phyloP scores from a whole-genome alignment of 441 rosid species.

The Populus tomentosa region DNA sequence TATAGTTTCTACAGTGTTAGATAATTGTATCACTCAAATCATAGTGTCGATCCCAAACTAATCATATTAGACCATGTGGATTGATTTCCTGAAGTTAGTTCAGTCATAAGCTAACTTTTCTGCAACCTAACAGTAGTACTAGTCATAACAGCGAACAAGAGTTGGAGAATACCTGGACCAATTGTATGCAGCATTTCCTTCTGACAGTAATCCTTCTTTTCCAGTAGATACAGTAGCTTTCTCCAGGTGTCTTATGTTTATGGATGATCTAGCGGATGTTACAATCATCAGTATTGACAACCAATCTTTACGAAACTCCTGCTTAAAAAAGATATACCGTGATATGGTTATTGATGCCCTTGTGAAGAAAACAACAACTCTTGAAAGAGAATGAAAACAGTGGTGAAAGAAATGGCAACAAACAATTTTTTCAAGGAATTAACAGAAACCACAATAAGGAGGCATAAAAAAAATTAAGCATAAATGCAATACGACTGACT shows the following conservation, averaged over 20 bases:
- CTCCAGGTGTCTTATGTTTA: no score
- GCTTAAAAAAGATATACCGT: conserved; percentile 27
- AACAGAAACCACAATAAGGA: background rate
- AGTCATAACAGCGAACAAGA: background rate
- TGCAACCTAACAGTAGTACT: background rate
- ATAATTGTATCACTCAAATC: background rate
- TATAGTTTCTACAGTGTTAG: background rate
- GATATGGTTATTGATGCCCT: conserved; percentile 8
- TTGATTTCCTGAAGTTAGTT: background rate
- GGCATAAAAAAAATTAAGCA: background rate
- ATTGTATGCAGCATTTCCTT: conserved; percentile 65
- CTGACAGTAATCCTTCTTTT: no score
- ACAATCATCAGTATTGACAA: conserved; percentile 25
- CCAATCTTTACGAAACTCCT: conserved; percentile 99
- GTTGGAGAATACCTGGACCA: conserved; percentile 81
- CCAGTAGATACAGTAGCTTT: no score
- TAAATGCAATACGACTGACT: background rate
- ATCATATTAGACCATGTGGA: background rate
- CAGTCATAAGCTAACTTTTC: background rate
- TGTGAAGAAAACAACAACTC: conserved; percentile 6
- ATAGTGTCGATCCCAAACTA: background rate
- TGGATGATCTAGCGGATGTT: no score
- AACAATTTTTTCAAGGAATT: background rate
- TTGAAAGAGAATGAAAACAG: conserved; percentile 2
- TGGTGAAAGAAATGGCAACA: background rate